Evolutionary conservation across 2,329 filamentous ascomycete genomes (phyloP).

Genomic region (Paecilomyces niveus): DNA sequence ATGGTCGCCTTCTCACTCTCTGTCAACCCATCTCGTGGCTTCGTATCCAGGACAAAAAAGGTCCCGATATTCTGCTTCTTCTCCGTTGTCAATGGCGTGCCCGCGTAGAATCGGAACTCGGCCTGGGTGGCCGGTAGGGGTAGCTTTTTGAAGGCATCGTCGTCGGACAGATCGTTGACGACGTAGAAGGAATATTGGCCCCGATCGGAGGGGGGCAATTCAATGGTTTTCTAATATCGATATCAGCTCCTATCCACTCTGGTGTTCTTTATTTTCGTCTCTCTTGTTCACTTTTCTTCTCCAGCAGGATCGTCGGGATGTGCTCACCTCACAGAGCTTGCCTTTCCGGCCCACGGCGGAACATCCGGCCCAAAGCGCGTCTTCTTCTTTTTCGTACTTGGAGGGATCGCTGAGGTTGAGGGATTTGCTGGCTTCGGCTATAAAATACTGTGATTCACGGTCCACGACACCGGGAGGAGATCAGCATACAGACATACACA

Average conservation of each 20-base stretch:
- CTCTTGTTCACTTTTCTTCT: background rate
- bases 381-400: constrained; percentile 22
- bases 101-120: constrained; percentile 46
- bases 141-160: constrained; percentile 32
- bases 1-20: constrained; percentile 41
- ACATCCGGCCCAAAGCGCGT: constrained; percentile 24
- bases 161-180: constrained; percentile 31
- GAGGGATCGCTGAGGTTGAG: constrained; percentile 28
- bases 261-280: background rate
- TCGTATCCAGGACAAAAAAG: constrained; percentile 53
- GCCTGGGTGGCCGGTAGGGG: constrained; percentile 28
- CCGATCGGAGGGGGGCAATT: constrained; percentile 20
- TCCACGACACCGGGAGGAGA: constrained; percentile 35
- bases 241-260: background rate
- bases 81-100: constrained; percentile 54
- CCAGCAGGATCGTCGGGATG: background rate
- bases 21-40: constrained; percentile 43
- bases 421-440: constrained; percentile 44
- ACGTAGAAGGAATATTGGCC: constrained; percentile 23
- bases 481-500: background rate
- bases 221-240: constrained; percentile 23
- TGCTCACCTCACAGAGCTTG: constrained; percentile 26
- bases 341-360: constrained; percentile 23
- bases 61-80: constrained; percentile 53
- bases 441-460: constrained; percentile 41